Percentiles rank a stretch among this genome's conserved stretches.
These are phyloP conservation scores for Cryphonectria carpinicola DNA, from an alignment of 2,329 filamentous ascomycete species.

Conservation along the genomic window DNA sequence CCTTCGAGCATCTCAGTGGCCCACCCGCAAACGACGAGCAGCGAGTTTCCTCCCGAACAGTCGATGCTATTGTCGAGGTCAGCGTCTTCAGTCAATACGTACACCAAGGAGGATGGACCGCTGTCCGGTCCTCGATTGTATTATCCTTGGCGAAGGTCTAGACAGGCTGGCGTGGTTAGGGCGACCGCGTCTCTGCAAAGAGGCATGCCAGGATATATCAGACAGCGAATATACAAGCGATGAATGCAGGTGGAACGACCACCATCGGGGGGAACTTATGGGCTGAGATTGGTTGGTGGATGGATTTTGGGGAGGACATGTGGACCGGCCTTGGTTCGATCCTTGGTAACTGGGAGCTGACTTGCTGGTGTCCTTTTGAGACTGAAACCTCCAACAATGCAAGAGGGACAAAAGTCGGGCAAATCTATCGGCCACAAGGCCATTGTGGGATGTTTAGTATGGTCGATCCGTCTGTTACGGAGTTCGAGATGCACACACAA, in stretches of 20 bases:
- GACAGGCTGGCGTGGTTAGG: background rate
- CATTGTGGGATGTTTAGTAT: background rate
- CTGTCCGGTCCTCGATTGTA: slow-evolving; percentile 11
- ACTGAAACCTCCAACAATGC: background rate
- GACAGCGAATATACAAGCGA: background rate
- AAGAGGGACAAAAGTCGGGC: background rate
- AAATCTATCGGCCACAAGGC: too few species aligned
- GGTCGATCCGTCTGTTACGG: background rate
- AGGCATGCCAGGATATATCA: background rate
- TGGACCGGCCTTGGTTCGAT: background rate
- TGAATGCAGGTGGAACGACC: background rate
- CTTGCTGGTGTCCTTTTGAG: background rate
- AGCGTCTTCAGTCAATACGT: slow-evolving; percentile 1
- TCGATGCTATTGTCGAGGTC: slow-evolving; percentile 9
- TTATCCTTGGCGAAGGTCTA: slow-evolving; percentile 1
- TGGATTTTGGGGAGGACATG: background rate
- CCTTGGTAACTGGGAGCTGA: background rate
- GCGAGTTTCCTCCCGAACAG: slow-evolving; percentile 6
- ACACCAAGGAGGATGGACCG: slow-evolving; percentile 1
- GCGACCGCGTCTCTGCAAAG: background rate
- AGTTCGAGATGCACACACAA: background rate
- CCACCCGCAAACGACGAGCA: slow-evolving; percentile 12
- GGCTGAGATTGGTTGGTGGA: background rate
- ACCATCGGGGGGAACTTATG: too few species aligned
- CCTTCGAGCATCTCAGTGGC: slow-evolving; percentile 10